phyloP scores from a whole-genome alignment of 768 basidiomycete species.

The Termitomyces sp. region DNA sequence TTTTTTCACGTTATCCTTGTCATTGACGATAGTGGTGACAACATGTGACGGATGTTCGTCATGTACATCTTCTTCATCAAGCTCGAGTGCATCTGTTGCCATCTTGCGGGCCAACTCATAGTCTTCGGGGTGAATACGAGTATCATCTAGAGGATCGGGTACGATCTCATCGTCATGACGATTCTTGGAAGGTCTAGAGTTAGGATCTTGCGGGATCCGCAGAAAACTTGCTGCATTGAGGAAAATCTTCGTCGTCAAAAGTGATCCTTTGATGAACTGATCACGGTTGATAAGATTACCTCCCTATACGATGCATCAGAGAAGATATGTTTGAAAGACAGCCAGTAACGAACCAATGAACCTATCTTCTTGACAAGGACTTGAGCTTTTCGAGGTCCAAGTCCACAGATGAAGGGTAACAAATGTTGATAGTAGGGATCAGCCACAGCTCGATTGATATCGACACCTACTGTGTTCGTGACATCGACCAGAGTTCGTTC shows the following conservation, averaged over 20 bases:
- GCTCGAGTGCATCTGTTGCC: conserved; percentile 94
- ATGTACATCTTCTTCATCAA: conserved; percentile 96
- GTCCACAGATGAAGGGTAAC: conserved; percentile 85
- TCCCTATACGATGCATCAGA: conserved; percentile 45
- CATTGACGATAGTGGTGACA: conserved; percentile 81
- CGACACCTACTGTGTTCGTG: conserved; percentile 90
- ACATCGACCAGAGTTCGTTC: conserved; percentile 89
- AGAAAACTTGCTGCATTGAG: conserved; percentile 92
- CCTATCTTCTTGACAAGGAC: conserved; percentile 77
- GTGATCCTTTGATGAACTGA: conserved; percentile 76
- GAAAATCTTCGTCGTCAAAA: conserved; percentile 85
- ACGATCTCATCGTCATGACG: conserved; percentile 65
- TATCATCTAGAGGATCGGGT: conserved; percentile 89
- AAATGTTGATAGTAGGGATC: conserved; percentile 87
- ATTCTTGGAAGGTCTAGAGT: conserved; percentile 55
- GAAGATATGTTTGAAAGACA: conserved; percentile 4
- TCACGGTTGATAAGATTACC: conserved; percentile 83
- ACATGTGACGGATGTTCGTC: conserved; percentile 90
- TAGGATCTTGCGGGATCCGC: conserved; percentile 72
- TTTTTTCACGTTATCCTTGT: conserved; percentile 72
- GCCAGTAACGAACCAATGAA: conserved; percentile 48
- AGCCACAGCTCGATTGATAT: conserved; percentile 89
- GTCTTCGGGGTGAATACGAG: conserved; percentile 95
- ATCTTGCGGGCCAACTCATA: conserved; percentile 98
- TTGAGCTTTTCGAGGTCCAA: conserved; percentile 93